Base-by-base conservation (phyloP, 1,284 basidiomycete genomes). In the Vanrija sp. region DNA sequence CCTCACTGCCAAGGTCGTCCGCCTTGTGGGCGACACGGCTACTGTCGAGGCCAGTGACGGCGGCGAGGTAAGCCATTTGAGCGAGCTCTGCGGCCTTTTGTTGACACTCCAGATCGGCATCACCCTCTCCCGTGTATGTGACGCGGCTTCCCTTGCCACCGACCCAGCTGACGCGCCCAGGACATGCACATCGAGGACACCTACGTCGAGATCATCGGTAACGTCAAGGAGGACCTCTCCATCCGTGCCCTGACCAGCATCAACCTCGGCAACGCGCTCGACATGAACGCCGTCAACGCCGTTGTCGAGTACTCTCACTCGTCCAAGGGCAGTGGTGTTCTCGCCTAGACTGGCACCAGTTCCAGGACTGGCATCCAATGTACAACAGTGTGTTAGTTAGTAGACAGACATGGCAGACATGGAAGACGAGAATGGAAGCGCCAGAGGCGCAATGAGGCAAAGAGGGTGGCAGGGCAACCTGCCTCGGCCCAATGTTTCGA, bases 151-250 rank as follows among this genome's bases (percentile, higher is more conserved):
- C 9, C 19, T 15, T 22, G n/a, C 10, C 19, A 4, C 15, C 20
- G 15, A n/a, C n/a, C 23, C 7, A 3, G 20, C 53, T 57, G 45
- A 50, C 45, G 6, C 8, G 4, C n/a, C 5, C 63, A 86, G 83
- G 78, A 78, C 51, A 73, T 78, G 41, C 71, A 78, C 37, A 72
- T 85, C 45, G 72, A 73, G 0, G 83, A 83, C 44, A 76, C 79
- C 7, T 91, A 78, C 56, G 78, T 88, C 43, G 90, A 94, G 72
- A 76, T 93, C 49, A 81, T 94, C 41, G 90, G 89, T 8, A 81
- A 72, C 6, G 88, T 86, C 8, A 56, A 79, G 27, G 81, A 85
- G 53, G 78, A 82, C 36, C 78, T 82, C 19, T 83, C 80, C 0
- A 73, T 94, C 54, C 85, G 83, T 63, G 82, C 85, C 68, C 67